Base-by-base conservation (phyloP, 2,329 filamentous ascomycete species). In the Dothistroma septosporum region DNA sequence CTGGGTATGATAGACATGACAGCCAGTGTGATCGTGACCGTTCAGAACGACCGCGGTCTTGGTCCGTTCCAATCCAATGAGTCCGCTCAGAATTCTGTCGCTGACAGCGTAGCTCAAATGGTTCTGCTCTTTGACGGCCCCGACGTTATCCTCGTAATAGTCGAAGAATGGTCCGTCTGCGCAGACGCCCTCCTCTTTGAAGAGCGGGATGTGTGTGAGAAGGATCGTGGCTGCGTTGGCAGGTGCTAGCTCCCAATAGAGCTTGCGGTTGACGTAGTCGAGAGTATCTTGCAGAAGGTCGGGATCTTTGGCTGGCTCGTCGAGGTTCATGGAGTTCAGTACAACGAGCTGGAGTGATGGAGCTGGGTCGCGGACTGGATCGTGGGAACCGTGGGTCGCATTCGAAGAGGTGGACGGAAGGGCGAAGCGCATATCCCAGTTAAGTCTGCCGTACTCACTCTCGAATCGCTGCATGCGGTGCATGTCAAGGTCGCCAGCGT, bases 21-120 rank as follows among this genome's bases (percentile, higher is more conserved):
- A 99, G 7, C 94, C 94, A 67, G 90, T 90, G 74, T 99, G 94
- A 72, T 99, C 94, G 73, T 99, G 94, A 0, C 94, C 94, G 53
- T 92, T 97, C 44, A 99, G 77, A 28, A 99, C 86, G 6, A 97
- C 77, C 0, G 93, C 92, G 9, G 80, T 83, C 16, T 91, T 81
- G 1, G 90, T 83, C 6, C 83, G 85, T 69, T 80, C 90, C 76
- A 94, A 85, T 11, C 91, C 91, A 66, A 91, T 92, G 2, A 97
- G 83, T 1, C 91, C 90, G 74, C 95, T 87, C 0, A 97, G 77
- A n/a, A 97, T 85, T 55, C 82, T 83, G 3, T 75, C 75, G 69
- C 86, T 91, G 4, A 89, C 85, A 61, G 88, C 83, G 8, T 82
- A 79, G 55, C 88, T 92, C 2, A 99, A 83, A 73, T 94, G 90